Evolutionary conservation across 208 protist genomes (phyloP).

Genomic region (Acanthamoeba castellanii): DNA sequence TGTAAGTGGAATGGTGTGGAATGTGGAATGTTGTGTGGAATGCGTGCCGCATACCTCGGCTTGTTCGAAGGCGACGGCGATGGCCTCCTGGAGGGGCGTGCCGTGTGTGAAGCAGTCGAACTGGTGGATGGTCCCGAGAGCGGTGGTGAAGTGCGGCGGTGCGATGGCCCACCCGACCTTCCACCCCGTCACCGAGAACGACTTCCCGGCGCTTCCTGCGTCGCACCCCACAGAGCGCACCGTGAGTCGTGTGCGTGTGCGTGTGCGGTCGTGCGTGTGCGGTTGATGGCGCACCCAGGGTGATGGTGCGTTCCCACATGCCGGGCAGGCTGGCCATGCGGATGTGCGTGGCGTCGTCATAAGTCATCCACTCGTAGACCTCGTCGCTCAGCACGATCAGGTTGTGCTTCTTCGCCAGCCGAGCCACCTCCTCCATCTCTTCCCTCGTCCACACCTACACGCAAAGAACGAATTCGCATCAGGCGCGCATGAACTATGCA

Average conservation of each 20-base stretch:
- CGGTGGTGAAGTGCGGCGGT: constrained; percentile 57
- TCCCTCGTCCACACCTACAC: constrained; percentile 39
- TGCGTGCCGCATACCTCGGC: constrained; percentile 70
- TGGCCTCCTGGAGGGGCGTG: constrained; percentile 93
- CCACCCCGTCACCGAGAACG: constrained; percentile 95
- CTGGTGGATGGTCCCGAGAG: constrained; percentile 85
- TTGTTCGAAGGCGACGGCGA: constrained; percentile 89
- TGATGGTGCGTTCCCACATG: constrained; percentile 94
- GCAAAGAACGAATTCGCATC: too few species aligned
- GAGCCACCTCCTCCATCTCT: constrained; percentile 90
- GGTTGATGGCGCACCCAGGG: constrained; percentile 86
- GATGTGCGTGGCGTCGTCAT: constrained; percentile 80
- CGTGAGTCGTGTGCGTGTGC: background rate
- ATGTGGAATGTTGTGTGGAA: constrained; percentile 60
- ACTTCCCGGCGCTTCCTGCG: constrained; percentile 91
- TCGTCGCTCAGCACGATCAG: constrained; percentile 79
- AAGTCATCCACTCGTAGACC: constrained; percentile 93
- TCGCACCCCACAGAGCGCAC: background rate
- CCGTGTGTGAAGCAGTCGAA: constrained; percentile 93
- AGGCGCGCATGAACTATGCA: too few species aligned
- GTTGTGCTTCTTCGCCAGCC: constrained; percentile 89
- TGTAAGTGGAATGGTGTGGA: background rate
- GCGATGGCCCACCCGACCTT: constrained; percentile 94
- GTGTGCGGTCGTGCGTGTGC: too few species aligned
- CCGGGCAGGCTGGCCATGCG: constrained; percentile 82